phyloP scores from a whole-genome alignment of 345 rosid genomes.

The Lepidium sativum region DNA sequence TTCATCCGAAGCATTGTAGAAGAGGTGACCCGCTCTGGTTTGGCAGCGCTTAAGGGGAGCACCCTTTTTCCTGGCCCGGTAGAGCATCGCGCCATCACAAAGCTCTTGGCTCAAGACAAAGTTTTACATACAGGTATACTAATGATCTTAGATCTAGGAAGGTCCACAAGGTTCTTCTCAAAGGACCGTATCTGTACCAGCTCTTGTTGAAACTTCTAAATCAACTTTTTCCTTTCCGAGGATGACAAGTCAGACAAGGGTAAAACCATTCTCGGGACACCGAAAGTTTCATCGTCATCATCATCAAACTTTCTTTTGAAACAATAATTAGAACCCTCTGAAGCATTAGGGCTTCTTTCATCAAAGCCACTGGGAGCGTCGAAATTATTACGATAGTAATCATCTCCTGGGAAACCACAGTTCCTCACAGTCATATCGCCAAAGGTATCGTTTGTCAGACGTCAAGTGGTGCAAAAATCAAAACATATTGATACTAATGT shows the following conservation, averaged over 20 bases:
- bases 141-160: background rate
- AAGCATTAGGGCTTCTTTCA: background rate
- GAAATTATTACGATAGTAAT: background rate
- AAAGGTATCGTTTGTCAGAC: background rate
- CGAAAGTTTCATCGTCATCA: conserved; percentile 3
- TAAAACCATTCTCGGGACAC: conserved; percentile 2
- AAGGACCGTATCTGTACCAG: conserved; percentile 13
- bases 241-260: conserved; percentile 14
- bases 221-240: background rate
- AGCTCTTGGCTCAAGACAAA: background rate
- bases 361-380: background rate
- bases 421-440: conserved; percentile 20
- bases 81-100: conserved; percentile 7
- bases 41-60: background rate
- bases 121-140: background rate
- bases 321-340: background rate
- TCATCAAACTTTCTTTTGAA: background rate
- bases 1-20: conserved; percentile 4
- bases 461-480: background rate
- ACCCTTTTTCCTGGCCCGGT: background rate
- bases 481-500: background rate
- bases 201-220: conserved; percentile 1
- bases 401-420: conserved; percentile 15
- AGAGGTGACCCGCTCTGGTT: background rate
- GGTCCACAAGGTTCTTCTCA: background rate